Conservation (phyloP, 148 eudicot genomes). For the Gaultheria prostrata region DNA sequence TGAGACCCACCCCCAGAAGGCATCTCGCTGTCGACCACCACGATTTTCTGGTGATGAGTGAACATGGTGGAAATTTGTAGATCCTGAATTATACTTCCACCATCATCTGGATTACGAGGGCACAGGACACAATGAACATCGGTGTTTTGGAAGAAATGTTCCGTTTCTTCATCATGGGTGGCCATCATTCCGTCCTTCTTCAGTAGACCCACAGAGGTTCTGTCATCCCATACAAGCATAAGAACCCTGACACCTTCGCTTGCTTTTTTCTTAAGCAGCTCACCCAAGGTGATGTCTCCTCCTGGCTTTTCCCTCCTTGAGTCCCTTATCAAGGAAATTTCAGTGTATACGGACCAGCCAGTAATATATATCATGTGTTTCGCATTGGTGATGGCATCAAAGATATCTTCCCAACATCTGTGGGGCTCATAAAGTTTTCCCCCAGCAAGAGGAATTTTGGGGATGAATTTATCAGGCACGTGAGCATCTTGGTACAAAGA, state of each 20-base stretch:
- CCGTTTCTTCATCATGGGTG: constrained; percentile 74
- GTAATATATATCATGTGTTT: constrained; percentile 74
- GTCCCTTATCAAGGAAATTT: constrained; percentile 59
- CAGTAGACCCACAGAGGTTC: constrained; percentile 59
- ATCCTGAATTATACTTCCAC: constrained; percentile 66
- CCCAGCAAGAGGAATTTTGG: constrained; percentile 66
- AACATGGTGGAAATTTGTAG: constrained; percentile 73
- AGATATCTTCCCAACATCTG: constrained; percentile 83
- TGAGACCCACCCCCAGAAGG: constrained; percentile 50
- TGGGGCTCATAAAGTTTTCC: constrained; percentile 66
- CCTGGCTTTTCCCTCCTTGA: constrained; percentile 63
- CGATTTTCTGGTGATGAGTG: constrained; percentile 79
- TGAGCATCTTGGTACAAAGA: constrained; percentile 78
- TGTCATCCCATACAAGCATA: constrained; percentile 86
- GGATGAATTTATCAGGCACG: constrained; percentile 63
- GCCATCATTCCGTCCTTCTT: constrained; percentile 82
- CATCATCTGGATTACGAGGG: constrained; percentile 77
- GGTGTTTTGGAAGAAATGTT: constrained; percentile 34
- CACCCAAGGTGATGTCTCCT: constrained; percentile 66
- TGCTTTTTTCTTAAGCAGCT: constrained; percentile 68
- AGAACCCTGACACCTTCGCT: constrained; percentile 67
- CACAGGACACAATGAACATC: constrained; percentile 74
- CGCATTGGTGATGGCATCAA: constrained; percentile 68
- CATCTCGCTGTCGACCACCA: constrained; percentile 65
- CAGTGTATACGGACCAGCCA: constrained; percentile 84